Evolutionary conservation across 1,139 yeast species (phyloP), one percentile per base, ranked within the genome.

Genomic region (Saccharomyces hybrid): DNA sequence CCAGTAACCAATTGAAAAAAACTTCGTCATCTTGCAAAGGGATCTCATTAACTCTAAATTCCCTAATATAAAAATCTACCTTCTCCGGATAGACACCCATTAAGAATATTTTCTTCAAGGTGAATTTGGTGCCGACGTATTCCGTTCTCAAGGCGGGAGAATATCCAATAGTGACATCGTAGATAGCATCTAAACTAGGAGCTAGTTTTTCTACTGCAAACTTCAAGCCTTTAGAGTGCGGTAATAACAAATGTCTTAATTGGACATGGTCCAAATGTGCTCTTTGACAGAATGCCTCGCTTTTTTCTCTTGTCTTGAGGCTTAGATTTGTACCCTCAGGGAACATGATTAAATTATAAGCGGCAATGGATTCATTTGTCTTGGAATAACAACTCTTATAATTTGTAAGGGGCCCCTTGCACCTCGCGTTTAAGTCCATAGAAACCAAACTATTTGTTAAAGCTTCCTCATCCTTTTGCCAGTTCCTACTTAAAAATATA

Each of bases 251-350:
- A 67, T 88, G 83, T 50, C 77, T 75, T 57, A 86, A 77, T 32
- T 14, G 38, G 16, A 32, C 38, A 1, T 78, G 78, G 44, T 60
- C 62, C 51, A 72, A 67, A 20, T 77, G 76, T 44, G 75, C 70
- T 59, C 82, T 78, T n/a, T 70, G 71, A 26, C 86, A 84, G 69
- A 74, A 91, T 14, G 70, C 75, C 20, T 74, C 75, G 1, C 90
- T 81, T 56, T 80, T 79, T 8, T 65, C 73, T 50, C 79, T 76
- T 4, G 96, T 88, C 59, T 80, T 78, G 13, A 75, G 75, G 42
- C 93, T 83, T 56, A 87, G 74, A 51, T 89, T 93, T 0, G 98
- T 91, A 2, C 98, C 98, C 70, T 91, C 98, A 0, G 98, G 98
- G 70, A 84, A 91, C 42, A 91, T 70, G 27, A 89, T 70, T 54